phyloP scores from a whole-genome alignment of 805 yeast genomes.

The Yamadazyma takamatsuzukensis region DNA sequence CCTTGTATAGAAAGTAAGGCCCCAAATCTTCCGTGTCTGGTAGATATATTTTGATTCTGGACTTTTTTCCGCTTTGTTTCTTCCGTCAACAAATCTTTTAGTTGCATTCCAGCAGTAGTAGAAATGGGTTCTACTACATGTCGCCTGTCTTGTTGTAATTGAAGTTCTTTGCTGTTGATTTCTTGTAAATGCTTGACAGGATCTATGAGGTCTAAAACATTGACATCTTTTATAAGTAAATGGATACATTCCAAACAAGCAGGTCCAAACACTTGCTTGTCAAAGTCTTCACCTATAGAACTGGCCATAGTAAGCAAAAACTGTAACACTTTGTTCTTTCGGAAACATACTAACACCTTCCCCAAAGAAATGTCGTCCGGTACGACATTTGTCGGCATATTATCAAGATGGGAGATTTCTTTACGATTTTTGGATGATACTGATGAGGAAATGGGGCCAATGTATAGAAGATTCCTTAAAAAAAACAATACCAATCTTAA shows the following conservation, averaged over 20 bases:
- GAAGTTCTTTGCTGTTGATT: background rate
- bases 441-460: conserved; percentile 64
- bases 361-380: conserved; percentile 66
- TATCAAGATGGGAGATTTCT: conserved; percentile 25
- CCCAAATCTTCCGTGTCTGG: conserved; percentile 91
- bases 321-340: conserved; percentile 68
- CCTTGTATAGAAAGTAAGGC: conserved; percentile 72
- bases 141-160: background rate
- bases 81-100: conserved; percentile 50
- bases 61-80: conserved; percentile 55
- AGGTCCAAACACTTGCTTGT: conserved; percentile 54
- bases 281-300: conserved; percentile 61
- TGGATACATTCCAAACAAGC: conserved; percentile 68
- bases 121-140: background rate
- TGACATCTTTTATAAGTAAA: conserved; percentile 56
- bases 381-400: conserved; percentile 55
- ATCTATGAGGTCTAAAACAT: conserved; percentile 28
- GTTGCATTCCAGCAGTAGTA: conserved; percentile 30
- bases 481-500: conserved; percentile 69
- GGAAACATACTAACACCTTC: conserved; percentile 53
- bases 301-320: conserved; percentile 70
- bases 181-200: conserved; percentile 4
- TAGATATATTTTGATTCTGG: conserved; percentile 49
- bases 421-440: conserved; percentile 42
- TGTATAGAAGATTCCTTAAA: conserved; percentile 72